Evolutionary conservation across 345 rosid species (phyloP), one percentile per base, ranked within the genome.

Genomic region (Aethionema arabicum): DNA sequence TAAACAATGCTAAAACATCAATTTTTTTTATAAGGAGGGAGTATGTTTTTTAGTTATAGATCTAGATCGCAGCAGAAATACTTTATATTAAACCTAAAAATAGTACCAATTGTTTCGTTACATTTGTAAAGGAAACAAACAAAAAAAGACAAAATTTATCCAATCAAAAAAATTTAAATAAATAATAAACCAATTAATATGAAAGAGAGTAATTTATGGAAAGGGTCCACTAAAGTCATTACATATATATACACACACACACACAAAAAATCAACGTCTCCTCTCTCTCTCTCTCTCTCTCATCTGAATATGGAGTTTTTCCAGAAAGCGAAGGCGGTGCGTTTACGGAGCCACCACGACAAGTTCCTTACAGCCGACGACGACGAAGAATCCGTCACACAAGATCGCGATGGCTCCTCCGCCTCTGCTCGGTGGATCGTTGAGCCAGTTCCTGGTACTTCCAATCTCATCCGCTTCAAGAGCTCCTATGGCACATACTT

Each of bases 301-400:
- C n/a, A n/a, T 13, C 15, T 6, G 7, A 43, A 43, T 11, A 90
- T 93, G 99, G 97, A 93, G 42, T 46, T 80, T 60, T 90, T 88
- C 68, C 72, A 68, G 32, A 88, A 88, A 50, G 96, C 90, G 1
- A 85, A 70, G 43, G 83, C 84, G 11, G 89, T 92, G 50, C 89
- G 96, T 21, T 67, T 90, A 10, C 76, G 87, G 8, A 82, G 91
- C 80, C 85, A 82, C 75, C 99, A 85, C 59, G 91, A 81, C 76
- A 89, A 89, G 70, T 92, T 69, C 73, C 76, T 92, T 0, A 1
- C 78, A 1, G 97, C 95, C 0, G 84, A 83, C 12, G 93, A 83
- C 6, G 88, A 90, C 69, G 83, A 90, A 73, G 95, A 85, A 57
- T 67, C 82, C 16, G 85, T 90, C 4, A 67, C 73, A 16, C 91